Conservation (phyloP, 352 stramenopile species). For the Pythium phragmiticola region DNA sequence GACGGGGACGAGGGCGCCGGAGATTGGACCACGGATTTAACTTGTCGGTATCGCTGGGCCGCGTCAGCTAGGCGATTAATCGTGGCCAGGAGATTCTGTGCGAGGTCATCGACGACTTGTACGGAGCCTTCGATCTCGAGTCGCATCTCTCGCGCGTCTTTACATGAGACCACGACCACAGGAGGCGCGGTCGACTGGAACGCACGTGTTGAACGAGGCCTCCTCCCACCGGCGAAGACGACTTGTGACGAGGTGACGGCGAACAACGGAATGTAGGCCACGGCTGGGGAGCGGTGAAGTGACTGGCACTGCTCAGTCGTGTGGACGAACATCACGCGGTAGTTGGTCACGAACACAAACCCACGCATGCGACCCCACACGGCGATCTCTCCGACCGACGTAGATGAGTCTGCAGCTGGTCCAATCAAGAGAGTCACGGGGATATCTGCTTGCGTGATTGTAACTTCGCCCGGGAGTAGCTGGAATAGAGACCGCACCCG, state of each 20-base stretch:
- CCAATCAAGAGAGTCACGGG: conserved; percentile 63
- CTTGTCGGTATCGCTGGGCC: conserved; percentile 52
- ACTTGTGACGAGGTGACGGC: conserved; percentile 59
- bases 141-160: conserved; percentile 71
- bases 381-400: conserved; percentile 40
- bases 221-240: conserved; percentile 54
- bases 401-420: conserved; percentile 44
- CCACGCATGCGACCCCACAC: conserved; percentile 71
- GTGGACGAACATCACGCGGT: conserved; percentile 65
- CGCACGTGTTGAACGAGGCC: conserved; percentile 49
- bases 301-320: conserved; percentile 52
- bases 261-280: conserved; percentile 79
- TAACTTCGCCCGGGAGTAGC: conserved; percentile 38
- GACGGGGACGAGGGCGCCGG: background rate
- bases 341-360: conserved; percentile 72
- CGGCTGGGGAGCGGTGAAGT: conserved; percentile 34
- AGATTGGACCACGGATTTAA: conserved; percentile 10
- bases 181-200: conserved; percentile 53
- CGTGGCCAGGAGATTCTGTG: conserved; percentile 41
- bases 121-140: conserved; percentile 59
- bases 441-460: conserved; percentile 42
- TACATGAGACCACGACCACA: conserved; percentile 70
- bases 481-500: conserved; percentile 5
- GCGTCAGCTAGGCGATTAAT: conserved; percentile 60
- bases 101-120: conserved; percentile 50